phyloP scores from a whole-genome alignment of 805 yeast species.

The Maudiozyma bulderi region DNA sequence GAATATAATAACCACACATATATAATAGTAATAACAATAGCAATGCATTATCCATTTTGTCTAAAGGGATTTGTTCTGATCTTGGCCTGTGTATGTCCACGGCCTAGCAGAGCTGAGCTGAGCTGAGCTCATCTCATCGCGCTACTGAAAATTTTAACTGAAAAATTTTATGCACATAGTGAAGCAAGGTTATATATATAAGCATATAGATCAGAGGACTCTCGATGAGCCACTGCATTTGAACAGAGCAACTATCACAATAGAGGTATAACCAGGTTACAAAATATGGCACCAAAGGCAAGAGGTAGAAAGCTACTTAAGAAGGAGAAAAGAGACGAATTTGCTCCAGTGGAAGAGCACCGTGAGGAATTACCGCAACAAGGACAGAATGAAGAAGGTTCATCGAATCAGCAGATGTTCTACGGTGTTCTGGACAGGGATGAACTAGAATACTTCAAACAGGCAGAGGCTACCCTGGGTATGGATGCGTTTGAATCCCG shows the following conservation, averaged over 20 bases:
- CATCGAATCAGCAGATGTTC: slow-evolving; percentile 36
- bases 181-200: not conserved
- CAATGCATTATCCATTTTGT: not conserved
- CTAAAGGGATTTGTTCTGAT: too few relatives aligned
- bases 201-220: not conserved
- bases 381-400: slow-evolving; percentile 4
- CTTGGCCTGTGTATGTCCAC: too few relatives aligned
- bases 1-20: not conserved
- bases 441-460: slow-evolving; percentile 86
- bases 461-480: slow-evolving; percentile 79
- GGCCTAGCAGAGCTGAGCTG: not conserved
- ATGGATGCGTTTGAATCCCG: slow-evolving; percentile 64
- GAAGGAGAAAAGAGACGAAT: slow-evolving; percentile 20
- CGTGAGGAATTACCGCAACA: slow-evolving; percentile 6
- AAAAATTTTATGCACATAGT: not conserved
- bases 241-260: not conserved
- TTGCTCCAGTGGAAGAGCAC: slow-evolving; percentile 12
- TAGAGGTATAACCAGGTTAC: too few relatives aligned
- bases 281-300: slow-evolving; percentile 18
- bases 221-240: not conserved
- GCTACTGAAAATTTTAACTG: too few relatives aligned
- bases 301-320: slow-evolving; percentile 36
- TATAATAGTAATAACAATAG: not conserved
- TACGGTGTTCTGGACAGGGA: slow-evolving; percentile 79
- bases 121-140: not conserved